These are phyloP conservation scores for Fusarium xylarioides DNA, from an alignment of 2,329 filamentous ascomycete species.

Conservation along the genomic window DNA sequence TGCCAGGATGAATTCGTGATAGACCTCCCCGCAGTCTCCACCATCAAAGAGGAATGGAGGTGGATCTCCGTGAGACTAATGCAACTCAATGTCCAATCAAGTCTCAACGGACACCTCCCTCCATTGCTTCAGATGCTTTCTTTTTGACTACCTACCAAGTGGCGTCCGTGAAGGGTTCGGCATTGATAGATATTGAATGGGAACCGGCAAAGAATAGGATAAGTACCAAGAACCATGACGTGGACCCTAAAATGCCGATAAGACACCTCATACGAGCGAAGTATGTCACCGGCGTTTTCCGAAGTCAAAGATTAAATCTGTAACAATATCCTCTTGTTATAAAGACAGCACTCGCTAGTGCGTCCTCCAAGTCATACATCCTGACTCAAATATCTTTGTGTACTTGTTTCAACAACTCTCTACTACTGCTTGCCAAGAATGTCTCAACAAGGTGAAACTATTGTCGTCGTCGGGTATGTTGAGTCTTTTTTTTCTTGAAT, in stretches of 20 bases:
- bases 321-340: background rate
- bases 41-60: background rate
- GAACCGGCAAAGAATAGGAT: too few relatives aligned
- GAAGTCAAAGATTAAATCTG: too few relatives aligned
- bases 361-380: rapidly evolving
- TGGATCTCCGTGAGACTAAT: background rate
- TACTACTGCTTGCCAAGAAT: background rate
- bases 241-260: too few relatives aligned
- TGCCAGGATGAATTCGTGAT: background rate
- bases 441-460: background rate
- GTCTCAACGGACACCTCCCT: background rate
- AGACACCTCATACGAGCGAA: background rate
- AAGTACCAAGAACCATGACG: too few relatives aligned
- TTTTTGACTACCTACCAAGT: background rate
- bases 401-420: rapidly evolving
- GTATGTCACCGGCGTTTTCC: background rate
- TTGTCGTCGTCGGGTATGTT: background rate
- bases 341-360: background rate
- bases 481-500: rapidly evolving
- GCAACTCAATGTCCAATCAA: background rate
- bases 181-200: too few relatives aligned
- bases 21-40: background rate
- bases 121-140: background rate
- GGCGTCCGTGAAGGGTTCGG: background rate
- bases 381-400: background rate